A percentile compares a stretch with the other conserved stretches of the same genome.
Evolutionary conservation across 2,329 filamentous ascomycete genomes (phyloP).

Genomic region (Epichloe festucae): DNA sequence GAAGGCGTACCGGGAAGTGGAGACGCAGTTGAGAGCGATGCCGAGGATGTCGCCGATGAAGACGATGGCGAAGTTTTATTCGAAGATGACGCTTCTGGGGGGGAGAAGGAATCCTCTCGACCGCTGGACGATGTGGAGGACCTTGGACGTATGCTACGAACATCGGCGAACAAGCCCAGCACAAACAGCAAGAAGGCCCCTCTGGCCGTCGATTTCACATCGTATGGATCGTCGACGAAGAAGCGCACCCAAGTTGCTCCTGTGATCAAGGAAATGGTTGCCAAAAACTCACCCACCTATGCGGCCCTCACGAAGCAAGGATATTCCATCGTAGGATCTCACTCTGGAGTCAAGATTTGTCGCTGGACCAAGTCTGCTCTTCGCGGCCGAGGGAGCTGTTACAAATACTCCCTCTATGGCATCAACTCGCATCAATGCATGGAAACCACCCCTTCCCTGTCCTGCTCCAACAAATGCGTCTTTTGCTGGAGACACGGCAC

Average conservation of each 20-base stretch:
- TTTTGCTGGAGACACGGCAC: conserved; percentile 99
- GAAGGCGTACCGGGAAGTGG: conserved; percentile 66
- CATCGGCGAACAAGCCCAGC: conserved; percentile 25
- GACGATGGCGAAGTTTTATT: conserved; percentile 38
- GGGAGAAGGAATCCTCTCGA: conserved; percentile 23
- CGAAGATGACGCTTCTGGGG: conserved; percentile 26
- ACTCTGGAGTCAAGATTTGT: conserved; percentile 95
- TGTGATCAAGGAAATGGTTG: conserved; percentile 81
- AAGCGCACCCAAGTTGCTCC: conserved; percentile 26
- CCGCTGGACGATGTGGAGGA: conserved; percentile 74
- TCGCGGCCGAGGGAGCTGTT: conserved; percentile 85
- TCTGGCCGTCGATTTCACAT: conserved; percentile 82
- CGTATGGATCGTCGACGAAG: conserved; percentile 42
- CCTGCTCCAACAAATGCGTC: conserved; percentile 95
- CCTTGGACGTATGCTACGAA: conserved; percentile 52
- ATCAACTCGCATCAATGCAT: conserved; percentile 96
- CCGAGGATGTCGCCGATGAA: conserved; percentile 52
- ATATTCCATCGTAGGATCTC: conserved; percentile 87
- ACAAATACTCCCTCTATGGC: conserved; percentile 96
- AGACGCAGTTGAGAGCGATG: conserved; percentile 72
- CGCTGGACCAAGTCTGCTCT: conserved; percentile 97
- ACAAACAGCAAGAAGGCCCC: conserved; percentile 19
- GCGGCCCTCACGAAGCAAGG: conserved; percentile 87
- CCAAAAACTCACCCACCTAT: conserved; percentile 79
- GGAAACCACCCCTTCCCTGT: conserved; percentile 87